Evolutionary conservation across 2,329 filamentous ascomycete genomes (phyloP), one percentile per base, ranked within the genome.

Genomic region (Talaromyces piceae): DNA sequence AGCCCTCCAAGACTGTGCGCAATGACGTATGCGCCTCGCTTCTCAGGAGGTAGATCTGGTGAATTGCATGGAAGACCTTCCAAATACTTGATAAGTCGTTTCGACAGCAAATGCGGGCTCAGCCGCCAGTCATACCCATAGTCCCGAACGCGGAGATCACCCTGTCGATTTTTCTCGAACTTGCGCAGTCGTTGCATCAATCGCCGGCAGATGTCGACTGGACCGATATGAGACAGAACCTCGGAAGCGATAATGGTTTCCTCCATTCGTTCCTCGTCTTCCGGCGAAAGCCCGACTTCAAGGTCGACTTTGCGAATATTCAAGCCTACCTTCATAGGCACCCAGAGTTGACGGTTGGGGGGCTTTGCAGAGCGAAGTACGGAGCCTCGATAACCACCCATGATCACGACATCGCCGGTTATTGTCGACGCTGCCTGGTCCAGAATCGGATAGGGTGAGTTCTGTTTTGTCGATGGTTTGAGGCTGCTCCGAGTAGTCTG

Each of bases 91-190:
- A 84, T 80, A n/a, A 97, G 73, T 54, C 81, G 81, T 43, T 77
- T 75, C 3, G 87, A 90, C 0, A 93, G 77, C 1, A 89, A 73
- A 61, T 85, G 80, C 1, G 91, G 91, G 56, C 88, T 93, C 33
- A 96, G 73, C 13, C 91, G 80, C 91, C 91, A 97, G 69, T 97
- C 91, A 61, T 95, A 97, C 16, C 91, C 90, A 63, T 91, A 97
- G 60, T 96, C 86, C 75, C 90, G 90, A 1, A 95, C 79, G 44
- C 89, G 78, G 5, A 96, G 72, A 56, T 79, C 84, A 6, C 88
- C 88, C 3, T 73, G 77, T 48, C 80, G 78, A 1, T 81, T 82
- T 61, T 94, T 94, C 11, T 88, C 82, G 57, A 81, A 87, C 27
- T 84, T 83, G 46, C 81, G 78, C 18, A 95, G 68, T 50, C 86